Conservation (phyloP, 345 rosid genomes). For the Geranium rotundifolium region DNA sequence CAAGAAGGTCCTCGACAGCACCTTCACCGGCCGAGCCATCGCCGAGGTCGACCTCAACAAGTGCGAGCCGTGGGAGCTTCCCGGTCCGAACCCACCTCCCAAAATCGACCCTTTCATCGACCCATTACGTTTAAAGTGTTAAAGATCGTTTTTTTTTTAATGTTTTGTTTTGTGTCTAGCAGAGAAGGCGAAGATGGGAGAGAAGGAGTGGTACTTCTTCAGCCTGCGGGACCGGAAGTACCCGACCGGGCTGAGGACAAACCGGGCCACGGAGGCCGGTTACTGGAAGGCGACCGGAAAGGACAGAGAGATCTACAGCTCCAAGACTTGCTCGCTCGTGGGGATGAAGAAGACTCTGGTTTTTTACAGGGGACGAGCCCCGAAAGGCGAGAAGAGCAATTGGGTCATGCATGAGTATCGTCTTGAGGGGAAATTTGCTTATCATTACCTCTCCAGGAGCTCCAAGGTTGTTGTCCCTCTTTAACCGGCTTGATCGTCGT, state of each 20-base stretch:
- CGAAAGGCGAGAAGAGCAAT: conserved; percentile 80
- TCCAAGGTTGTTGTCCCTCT: conserved; percentile 75
- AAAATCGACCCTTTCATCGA: too few species aligned
- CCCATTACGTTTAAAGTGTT: neutral
- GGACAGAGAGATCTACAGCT: conserved; percentile 79
- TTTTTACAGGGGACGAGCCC: conserved; percentile 85
- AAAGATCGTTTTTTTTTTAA: neutral
- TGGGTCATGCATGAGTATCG: conserved; percentile 99
- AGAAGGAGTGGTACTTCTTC: conserved; percentile 93
- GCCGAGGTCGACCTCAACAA: conserved; percentile 92
- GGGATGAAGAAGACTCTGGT: conserved; percentile 96
- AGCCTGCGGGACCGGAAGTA: conserved; percentile 75
- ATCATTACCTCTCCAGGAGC: conserved; percentile 58
- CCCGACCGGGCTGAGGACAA: conserved; percentile 91
- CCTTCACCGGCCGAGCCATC: conserved; percentile 65
- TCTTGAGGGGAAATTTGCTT: conserved; percentile 85
- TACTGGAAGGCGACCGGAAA: conserved; percentile 98
- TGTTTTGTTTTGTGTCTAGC: too few species aligned
- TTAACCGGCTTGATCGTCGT: too few species aligned
- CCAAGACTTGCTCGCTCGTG: conserved; percentile 67
- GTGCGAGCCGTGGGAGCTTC: conserved; percentile 98
- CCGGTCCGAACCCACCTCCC: conserved; percentile 30
- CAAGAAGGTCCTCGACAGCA: conserved; percentile 67
- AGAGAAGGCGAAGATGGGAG: conserved; percentile 93
- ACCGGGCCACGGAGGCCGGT: conserved; percentile 93